These are phyloP conservation scores for Heteromeles arbutifolia DNA, from an alignment of 306 rosid genomes.

Conservation along the genomic window DNA sequence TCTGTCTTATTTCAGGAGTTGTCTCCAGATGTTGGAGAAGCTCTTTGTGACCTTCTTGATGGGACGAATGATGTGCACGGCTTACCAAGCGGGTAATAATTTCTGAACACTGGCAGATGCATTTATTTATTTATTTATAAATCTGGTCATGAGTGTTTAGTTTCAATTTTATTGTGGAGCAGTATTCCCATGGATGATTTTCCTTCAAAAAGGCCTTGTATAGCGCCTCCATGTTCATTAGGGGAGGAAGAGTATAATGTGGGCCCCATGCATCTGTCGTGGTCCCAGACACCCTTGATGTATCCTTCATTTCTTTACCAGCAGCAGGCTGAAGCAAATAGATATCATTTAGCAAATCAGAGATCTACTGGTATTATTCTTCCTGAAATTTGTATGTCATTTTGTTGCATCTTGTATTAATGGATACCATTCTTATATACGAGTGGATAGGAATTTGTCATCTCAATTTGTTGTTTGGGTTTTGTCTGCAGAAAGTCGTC, in stretches of 20 bases:
- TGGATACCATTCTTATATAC: constrained; percentile 26
- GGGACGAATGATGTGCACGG: constrained; percentile 30
- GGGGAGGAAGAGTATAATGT: constrained; percentile 36
- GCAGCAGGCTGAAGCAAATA: constrained; percentile 38
- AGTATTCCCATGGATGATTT: constrained; percentile 36
- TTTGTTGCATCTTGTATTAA: constrained; percentile 25
- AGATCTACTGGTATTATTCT: constrained; percentile 30
- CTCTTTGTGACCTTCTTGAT: constrained; percentile 76
- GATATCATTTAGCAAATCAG: constrained; percentile 37
- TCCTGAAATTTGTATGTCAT: constrained; percentile 24
- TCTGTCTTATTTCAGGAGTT: constrained; percentile 50
- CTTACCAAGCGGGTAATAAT: constrained; percentile 35
- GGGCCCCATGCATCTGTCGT: constrained; percentile 31
- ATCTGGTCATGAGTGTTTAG: constrained; percentile 6
- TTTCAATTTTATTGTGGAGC: constrained; percentile 27
- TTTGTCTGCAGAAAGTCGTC: constrained; percentile 44
- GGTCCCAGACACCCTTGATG: constrained; percentile 50
- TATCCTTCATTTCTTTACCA: constrained; percentile 44
- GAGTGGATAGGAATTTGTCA: constrained; percentile 32
- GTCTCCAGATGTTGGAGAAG: constrained; percentile 66
- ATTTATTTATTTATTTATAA: constrained; percentile 3
- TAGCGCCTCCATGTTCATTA: constrained; percentile 36
- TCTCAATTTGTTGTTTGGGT: constrained; percentile 45
- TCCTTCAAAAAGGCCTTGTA: constrained; percentile 40
- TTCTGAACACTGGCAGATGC: constrained; percentile 11